Conservation (phyloP, 169 alveolate genomes). For the Plasmodium yoelii region DNA sequence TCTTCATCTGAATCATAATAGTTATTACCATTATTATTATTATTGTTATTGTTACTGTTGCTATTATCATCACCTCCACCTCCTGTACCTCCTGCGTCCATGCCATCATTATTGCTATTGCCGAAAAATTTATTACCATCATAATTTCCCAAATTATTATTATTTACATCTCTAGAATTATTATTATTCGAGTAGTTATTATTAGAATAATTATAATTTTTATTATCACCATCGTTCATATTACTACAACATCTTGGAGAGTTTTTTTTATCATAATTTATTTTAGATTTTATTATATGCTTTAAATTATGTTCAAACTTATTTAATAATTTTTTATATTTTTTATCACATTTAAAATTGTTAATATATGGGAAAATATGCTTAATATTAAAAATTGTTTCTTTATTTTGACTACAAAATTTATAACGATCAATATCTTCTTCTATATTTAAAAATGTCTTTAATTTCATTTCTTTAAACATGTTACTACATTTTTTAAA, state of each 20-base stretch:
- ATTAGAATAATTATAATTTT: conserved; percentile 11
- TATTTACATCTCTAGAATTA: background rate
- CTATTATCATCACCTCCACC: conserved; percentile 11
- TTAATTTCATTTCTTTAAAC: no score
- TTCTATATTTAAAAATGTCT: background rate
- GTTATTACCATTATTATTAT: background rate
- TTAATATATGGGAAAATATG: no score
- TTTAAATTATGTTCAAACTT: no score
- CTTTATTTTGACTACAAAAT: background rate
- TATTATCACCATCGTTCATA: background rate
- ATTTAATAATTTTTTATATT: no score
- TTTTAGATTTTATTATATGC: no score
- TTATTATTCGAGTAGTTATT: background rate
- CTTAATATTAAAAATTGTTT: no score
- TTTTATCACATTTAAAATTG: no score
- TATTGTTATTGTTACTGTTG: conserved; percentile 12
- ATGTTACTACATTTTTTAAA: no score
- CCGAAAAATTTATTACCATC: background rate
- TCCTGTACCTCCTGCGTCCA: conserved; percentile 8
- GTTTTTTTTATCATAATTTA: no score
- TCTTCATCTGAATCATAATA: background rate
- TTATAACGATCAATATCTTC: conserved; percentile 3
- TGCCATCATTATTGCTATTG: background rate
- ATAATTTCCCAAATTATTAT: background rate
- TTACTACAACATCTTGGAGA: background rate